These are phyloP conservation scores for Scolecobasidium constrictum DNA, from an alignment of 2,329 filamentous ascomycete genomes.

Conservation along the genomic window DNA sequence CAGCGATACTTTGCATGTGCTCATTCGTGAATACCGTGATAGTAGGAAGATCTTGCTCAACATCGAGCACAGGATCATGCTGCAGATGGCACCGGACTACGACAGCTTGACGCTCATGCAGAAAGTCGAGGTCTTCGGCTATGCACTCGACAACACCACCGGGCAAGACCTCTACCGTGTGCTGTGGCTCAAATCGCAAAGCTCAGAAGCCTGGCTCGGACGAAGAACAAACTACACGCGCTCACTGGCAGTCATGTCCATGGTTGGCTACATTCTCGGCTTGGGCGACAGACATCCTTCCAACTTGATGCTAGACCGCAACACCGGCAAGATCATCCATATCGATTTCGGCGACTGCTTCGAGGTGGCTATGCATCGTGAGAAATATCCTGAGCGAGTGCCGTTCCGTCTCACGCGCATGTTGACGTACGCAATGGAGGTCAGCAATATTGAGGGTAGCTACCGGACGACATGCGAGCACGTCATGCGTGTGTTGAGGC, in stretches of 20 bases:
- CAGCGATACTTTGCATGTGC: slow-evolving; percentile 89
- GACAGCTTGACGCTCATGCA: slow-evolving; percentile 99
- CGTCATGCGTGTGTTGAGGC: slow-evolving; percentile 90
- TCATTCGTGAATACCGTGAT: slow-evolving; percentile 96
- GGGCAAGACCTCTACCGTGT: slow-evolving; percentile 97
- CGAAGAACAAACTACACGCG: slow-evolving; percentile 97
- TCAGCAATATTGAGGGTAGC: slow-evolving; percentile 98
- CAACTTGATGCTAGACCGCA: slow-evolving; percentile 92
- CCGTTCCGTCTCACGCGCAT: slow-evolving; percentile 97
- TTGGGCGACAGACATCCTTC: slow-evolving; percentile 94
- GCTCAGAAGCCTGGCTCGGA: slow-evolving; percentile 94
- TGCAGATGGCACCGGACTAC: slow-evolving; percentile 99
- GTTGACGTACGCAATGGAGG: slow-evolving; percentile 99
- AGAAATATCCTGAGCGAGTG: slow-evolving; percentile 96
- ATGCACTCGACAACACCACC: slow-evolving; percentile 97
- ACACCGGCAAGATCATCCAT: slow-evolving; percentile 94
- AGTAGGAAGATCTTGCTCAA: slow-evolving; percentile 95
- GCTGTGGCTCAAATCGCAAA: slow-evolving; percentile 97
- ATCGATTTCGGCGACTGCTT: slow-evolving; percentile 99
- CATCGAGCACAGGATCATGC: slow-evolving; percentile 98
- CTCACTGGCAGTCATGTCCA: slow-evolving; percentile 98
- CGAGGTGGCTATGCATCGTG: slow-evolving; percentile 97
- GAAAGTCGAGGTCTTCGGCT: slow-evolving; percentile 98
- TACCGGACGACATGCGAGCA: slow-evolving; percentile 98
- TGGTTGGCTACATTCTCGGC: slow-evolving; percentile 99